Conservation (phyloP, 106 monocot genomes). For the Posidonia australis region DNA sequence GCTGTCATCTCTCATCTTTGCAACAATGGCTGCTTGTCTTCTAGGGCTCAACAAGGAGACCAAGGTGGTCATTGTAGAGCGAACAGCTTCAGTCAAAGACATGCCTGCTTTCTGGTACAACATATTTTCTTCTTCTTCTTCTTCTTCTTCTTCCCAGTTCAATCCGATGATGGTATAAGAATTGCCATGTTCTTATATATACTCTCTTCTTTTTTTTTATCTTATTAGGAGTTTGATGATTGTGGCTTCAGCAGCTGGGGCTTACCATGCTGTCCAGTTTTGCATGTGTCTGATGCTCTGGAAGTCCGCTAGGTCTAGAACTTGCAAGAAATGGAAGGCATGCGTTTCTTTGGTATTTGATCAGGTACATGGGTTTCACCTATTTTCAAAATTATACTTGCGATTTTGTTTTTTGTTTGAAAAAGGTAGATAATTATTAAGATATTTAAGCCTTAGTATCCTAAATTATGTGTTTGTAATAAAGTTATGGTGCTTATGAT, state of each 20-base stretch:
- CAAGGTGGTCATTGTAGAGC: neutral
- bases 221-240: constrained; percentile 1
- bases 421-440: too few species aligned
- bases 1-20: neutral
- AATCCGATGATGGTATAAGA: too few species aligned
- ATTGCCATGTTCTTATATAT: too few species aligned
- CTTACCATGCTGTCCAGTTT: neutral
- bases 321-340: neutral
- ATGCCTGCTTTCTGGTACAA: constrained; percentile 1
- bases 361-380: too few species aligned
- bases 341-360: constrained; percentile 4
- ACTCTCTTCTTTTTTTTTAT: neutral
- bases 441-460: too few species aligned
- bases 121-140: neutral
- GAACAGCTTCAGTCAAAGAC: constrained; percentile 1
- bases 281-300: neutral
- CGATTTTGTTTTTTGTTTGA: too few species aligned
- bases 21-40: neutral
- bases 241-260: neutral
- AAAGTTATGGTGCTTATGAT: too few species aligned
- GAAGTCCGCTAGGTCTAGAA: neutral
- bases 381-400: too few species aligned
- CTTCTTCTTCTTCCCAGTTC: neutral
- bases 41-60: constrained; percentile 6
- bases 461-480: too few species aligned